Evolutionary conservation across 1,284 basidiomycete genomes (phyloP).

Genomic region (Ceratobasidium sp.): DNA sequence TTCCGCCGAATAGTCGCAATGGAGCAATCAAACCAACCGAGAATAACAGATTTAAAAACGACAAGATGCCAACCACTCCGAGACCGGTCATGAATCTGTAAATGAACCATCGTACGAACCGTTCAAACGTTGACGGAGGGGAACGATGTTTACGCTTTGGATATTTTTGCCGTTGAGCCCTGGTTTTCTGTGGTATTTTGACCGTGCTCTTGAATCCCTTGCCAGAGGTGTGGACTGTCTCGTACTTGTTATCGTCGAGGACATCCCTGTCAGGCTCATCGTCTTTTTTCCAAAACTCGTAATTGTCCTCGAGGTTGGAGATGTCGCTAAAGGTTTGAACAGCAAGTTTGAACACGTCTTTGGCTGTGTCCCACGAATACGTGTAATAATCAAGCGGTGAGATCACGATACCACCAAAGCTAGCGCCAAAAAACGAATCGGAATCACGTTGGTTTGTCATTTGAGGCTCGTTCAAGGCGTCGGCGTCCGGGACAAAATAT

Average conservation of each 20-base stretch:
- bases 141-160: slow-evolving; percentile 12
- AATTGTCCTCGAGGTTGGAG: slow-evolving; percentile 16
- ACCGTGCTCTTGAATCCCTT: slow-evolving; percentile 32
- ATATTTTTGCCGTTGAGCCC: background rate
- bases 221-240: slow-evolving; percentile 10
- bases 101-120: slow-evolving; percentile 58
- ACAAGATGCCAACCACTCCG: slow-evolving; percentile 76
- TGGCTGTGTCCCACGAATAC: slow-evolving; percentile 57
- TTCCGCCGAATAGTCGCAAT: slow-evolving; percentile 56
- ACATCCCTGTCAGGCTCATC: slow-evolving; percentile 4
- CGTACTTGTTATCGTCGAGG: slow-evolving; percentile 25
- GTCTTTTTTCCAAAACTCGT: slow-evolving; percentile 25
- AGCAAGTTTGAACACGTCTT: slow-evolving; percentile 67
- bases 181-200: slow-evolving; percentile 18
- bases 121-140: slow-evolving; percentile 20
- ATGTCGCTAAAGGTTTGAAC: slow-evolving; percentile 56
- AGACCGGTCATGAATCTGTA: slow-evolving; percentile 73
- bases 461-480: slow-evolving; percentile 46
- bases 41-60: slow-evolving; percentile 60
- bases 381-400: slow-evolving; percentile 53
- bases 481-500: slow-evolving; percentile 63
- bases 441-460: slow-evolving; percentile 45
- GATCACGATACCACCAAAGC: slow-evolving; percentile 53
- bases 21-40: slow-evolving; percentile 42
- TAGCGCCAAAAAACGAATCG: slow-evolving; percentile 52